These are phyloP conservation scores for Eimeria acervulina DNA, from an alignment of 169 alveolate genomes.

Conservation along the genomic window DNA sequence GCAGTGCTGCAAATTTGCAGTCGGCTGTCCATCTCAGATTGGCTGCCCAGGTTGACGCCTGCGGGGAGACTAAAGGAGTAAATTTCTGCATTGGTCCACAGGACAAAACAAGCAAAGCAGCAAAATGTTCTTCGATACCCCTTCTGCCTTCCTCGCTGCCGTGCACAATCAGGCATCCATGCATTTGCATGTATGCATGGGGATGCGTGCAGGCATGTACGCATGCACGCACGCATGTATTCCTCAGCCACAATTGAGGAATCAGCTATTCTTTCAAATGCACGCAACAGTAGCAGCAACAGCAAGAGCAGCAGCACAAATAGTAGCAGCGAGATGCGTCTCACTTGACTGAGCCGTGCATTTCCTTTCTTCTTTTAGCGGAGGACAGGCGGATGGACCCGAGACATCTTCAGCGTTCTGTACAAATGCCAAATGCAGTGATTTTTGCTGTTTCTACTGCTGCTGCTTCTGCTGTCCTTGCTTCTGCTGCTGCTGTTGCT, in stretches of 20 bases:
- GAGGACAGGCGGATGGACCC: constrained; percentile 14
- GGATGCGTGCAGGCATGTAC: too few relatives aligned
- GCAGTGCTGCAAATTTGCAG: not conserved
- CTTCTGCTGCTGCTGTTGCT: not conserved
- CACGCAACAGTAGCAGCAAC: not conserved
- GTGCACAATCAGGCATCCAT: too few relatives aligned
- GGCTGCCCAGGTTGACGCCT: constrained; percentile 47
- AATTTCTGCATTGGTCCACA: not conserved
- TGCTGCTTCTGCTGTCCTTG: not conserved
- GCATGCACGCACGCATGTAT: too few relatives aligned
- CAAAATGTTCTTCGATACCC: too few relatives aligned
- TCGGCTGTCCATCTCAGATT: constrained; percentile 18
- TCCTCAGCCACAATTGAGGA: too few relatives aligned
- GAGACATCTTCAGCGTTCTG: not conserved
- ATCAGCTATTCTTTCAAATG: not conserved
- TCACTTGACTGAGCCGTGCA: constrained; percentile 43
- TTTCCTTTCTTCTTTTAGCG: constrained; percentile 35
- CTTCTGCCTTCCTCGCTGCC: too few relatives aligned
- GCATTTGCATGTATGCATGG: not conserved
- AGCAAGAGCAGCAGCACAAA: not conserved
- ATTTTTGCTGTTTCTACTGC: not conserved
- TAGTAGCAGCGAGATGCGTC: not conserved
- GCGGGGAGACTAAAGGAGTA: constrained; percentile 63
- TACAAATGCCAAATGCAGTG: not conserved
- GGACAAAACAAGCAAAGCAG: not conserved